phyloP scores from a whole-genome alignment of 2,329 filamentous ascomycete species.

The Torrubiellomyces zombiae region DNA sequence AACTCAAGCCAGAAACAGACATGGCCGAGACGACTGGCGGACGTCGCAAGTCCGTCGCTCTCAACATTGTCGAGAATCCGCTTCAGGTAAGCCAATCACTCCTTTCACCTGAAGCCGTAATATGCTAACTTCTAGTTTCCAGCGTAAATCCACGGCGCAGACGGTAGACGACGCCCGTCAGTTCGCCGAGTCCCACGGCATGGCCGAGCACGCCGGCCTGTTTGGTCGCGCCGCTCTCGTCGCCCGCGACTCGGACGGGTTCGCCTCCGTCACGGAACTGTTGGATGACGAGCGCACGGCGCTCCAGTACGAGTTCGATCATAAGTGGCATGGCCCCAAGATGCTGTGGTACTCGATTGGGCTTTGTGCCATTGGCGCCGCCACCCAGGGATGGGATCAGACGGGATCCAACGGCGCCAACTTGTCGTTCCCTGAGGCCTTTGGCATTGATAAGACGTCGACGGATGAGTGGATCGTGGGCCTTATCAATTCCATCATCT shows the following conservation, averaged over 20 bases:
- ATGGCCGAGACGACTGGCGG: too few relatives aligned
- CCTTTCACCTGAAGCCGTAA: too few relatives aligned
- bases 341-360: slow-evolving; percentile 24
- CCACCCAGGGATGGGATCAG: slow-evolving; percentile 46
- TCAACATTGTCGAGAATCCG: slow-evolving; percentile 17
- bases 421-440: slow-evolving; percentile 33
- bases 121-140: too few relatives aligned
- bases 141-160: slow-evolving; percentile 10
- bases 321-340: slow-evolving; percentile 36
- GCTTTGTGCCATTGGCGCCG: slow-evolving; percentile 36
- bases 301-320: slow-evolving; percentile 28
- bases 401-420: slow-evolving; percentile 44
- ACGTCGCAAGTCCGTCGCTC: slow-evolving; percentile 10
- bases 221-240: slow-evolving; percentile 13
- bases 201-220: slow-evolving; percentile 27
- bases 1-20: too few relatives aligned
- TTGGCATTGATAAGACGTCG: slow-evolving; percentile 17
- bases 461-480: slow-evolving; percentile 24
- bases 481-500: slow-evolving; percentile 14
- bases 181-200: slow-evolving; percentile 29
- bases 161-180: slow-evolving; percentile 22
- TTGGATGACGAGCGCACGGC: slow-evolving; percentile 15
- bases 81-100: slow-evolving; percentile 12
- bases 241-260: slow-evolving; percentile 10
- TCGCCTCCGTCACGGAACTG: slow-evolving; percentile 8